Conservation (phyloP, 176 grass and related monocot species). For the Alopecurus myosuroides region DNA sequence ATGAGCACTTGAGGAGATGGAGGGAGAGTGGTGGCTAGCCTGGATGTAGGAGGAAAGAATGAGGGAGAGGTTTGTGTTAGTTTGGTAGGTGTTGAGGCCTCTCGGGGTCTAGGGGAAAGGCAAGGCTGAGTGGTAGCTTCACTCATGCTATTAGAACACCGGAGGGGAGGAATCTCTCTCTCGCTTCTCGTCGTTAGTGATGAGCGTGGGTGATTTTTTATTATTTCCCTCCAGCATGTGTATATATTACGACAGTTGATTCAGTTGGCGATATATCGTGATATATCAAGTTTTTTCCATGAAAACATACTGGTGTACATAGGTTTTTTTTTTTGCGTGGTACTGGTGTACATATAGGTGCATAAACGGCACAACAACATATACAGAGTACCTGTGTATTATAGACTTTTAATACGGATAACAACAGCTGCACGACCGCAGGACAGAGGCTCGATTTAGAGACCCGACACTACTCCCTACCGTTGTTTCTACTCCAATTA, state of each 20-base stretch:
- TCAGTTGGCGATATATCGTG: neutral
- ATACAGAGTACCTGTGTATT: too few species aligned
- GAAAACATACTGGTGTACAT: neutral
- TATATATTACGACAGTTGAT: neutral
- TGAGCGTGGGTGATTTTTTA: neutral
- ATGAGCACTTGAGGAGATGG: slow-evolving; percentile 31
- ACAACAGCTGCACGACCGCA: too few species aligned
- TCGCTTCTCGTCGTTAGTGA: neutral
- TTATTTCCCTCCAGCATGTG: slow-evolving; percentile 17
- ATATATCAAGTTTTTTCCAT: neutral
- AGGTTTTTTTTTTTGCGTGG: too few species aligned
- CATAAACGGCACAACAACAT: too few species aligned
- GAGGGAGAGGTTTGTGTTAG: neutral
- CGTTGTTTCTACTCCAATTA: too few species aligned
- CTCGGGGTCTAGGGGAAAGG: slow-evolving; percentile 1
- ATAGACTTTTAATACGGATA: too few species aligned
- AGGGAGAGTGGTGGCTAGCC: slow-evolving; percentile 18
- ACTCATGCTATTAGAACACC: slow-evolving; percentile 26
- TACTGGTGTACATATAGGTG: too few species aligned
- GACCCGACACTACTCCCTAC: too few species aligned
- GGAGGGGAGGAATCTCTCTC: neutral
- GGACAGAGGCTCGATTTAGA: too few species aligned
- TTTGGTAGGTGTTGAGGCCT: slow-evolving; percentile 19
- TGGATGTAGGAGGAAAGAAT: neutral
- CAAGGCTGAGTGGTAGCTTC: slow-evolving; percentile 3